A percentile compares a stretch with the other conserved stretches of the same genome.
Conservation (phyloP, 768 basidiomycete species). For the Hericium rajendrae region DNA sequence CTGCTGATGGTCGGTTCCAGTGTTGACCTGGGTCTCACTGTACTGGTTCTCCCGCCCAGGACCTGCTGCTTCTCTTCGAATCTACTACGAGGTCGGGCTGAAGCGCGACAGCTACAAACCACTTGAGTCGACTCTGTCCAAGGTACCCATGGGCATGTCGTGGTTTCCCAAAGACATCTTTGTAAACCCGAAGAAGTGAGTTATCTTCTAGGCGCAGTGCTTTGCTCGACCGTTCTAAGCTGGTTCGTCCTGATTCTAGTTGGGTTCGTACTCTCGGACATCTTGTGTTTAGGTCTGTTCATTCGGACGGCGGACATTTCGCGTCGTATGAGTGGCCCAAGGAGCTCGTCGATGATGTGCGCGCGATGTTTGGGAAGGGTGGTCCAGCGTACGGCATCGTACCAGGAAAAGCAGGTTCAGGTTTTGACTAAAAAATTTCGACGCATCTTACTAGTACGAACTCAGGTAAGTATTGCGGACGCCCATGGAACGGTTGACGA, state of each 20-base stretch:
- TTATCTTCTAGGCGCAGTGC: background rate
- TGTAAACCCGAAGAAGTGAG: background rate
- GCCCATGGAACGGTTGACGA: too few relatives aligned
- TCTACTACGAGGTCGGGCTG: slow-evolving; percentile 22
- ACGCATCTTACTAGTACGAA: too few relatives aligned
- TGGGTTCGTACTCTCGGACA: slow-evolving; percentile 18
- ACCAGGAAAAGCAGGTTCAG: background rate
- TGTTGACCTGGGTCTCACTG: slow-evolving; percentile 28
- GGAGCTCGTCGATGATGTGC: background rate
- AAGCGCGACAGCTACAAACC: background rate
- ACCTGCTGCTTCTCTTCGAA: slow-evolving; percentile 21
- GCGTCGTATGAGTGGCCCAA: slow-evolving; percentile 1
- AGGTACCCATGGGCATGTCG: slow-evolving; percentile 21
- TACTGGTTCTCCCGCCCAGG: slow-evolving; percentile 28
- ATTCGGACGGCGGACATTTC: slow-evolving; percentile 12
- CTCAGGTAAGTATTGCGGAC: too few relatives aligned
- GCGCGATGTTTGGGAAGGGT: slow-evolving; percentile 4
- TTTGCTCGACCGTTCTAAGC: background rate
- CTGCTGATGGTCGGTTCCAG: slow-evolving; percentile 17
- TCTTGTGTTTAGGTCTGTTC: slow-evolving; percentile 18
- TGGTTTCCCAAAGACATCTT: slow-evolving; percentile 22
- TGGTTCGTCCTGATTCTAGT: background rate
- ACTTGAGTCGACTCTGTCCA: background rate
- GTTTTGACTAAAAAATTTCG: background rate
- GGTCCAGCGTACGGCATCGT: slow-evolving; percentile 3